Percentiles rank a stretch among this genome's conserved stretches.
These are phyloP conservation scores for Trametes elegans DNA, from an alignment of 768 basidiomycete species.

Conservation along the genomic window DNA sequence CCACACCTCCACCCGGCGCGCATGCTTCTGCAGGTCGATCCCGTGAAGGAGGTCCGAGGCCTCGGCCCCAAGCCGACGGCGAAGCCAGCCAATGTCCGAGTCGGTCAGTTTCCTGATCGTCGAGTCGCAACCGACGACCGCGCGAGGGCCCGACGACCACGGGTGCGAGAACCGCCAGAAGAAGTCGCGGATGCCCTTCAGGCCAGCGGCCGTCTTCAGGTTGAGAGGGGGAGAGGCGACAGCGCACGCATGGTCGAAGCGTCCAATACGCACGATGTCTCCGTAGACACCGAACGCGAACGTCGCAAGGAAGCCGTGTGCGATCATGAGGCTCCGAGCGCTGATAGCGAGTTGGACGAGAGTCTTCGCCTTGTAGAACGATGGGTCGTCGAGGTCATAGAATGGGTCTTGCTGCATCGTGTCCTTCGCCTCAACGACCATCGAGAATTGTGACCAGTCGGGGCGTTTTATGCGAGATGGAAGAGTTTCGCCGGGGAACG, in stretches of 20 bases:
- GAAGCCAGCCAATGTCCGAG: background rate
- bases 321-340: constrained; percentile 7
- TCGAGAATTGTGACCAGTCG: background rate
- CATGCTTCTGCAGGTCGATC: background rate
- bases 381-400: background rate
- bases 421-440: constrained; percentile 7
- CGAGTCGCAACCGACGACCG: constrained; percentile 7
- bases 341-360: constrained; percentile 1
- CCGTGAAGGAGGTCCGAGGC: too few relatives aligned
- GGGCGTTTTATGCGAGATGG: background rate
- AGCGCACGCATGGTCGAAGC: constrained; percentile 17
- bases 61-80: background rate
- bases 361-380: background rate
- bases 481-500: background rate
- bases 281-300: constrained; percentile 14
- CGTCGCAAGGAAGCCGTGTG: background rate
- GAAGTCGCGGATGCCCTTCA: constrained; percentile 3
- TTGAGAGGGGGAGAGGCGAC: too few relatives aligned
- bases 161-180: constrained; percentile 17
- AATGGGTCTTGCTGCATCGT: background rate
- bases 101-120: background rate
- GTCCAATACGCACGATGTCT: constrained; percentile 1
- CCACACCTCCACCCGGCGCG: background rate
- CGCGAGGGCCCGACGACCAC: background rate
- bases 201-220: background rate